phyloP scores from a whole-genome alignment of 306 rosid genomes.

The Cicer arietinum region DNA sequence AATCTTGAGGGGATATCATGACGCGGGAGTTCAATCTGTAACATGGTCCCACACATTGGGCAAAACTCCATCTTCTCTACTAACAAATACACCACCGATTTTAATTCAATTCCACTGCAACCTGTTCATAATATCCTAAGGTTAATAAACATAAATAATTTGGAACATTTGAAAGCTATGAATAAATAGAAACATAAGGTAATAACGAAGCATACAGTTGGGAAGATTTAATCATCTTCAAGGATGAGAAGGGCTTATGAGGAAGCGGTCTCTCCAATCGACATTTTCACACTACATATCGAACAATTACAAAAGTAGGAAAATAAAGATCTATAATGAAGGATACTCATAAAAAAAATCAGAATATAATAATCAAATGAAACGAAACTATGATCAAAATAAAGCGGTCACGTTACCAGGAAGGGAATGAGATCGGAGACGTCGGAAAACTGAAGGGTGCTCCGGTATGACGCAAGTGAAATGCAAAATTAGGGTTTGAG shows the following conservation, averaged over 20 bases:
- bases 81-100: too few relatives aligned
- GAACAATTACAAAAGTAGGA: not conserved
- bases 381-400: not conserved
- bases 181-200: not conserved
- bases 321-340: not conserved
- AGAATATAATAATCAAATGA: too few relatives aligned
- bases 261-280: slow-evolving; percentile 67
- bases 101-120: too few relatives aligned
- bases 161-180: not conserved
- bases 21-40: too few relatives aligned
- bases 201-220: slow-evolving; percentile 63
- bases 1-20: not conserved
- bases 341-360: not conserved
- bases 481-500: slow-evolving; percentile 40
- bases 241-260: slow-evolving; percentile 71
- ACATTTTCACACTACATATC: slow-evolving; percentile 51
- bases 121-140: not conserved
- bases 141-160: not conserved
- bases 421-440: slow-evolving; percentile 13
- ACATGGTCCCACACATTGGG: too few relatives aligned
- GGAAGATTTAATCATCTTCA: slow-evolving; percentile 57
- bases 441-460: too few relatives aligned
- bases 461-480: slow-evolving; percentile 21
- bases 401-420: not conserved
- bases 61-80: not conserved